phyloP scores from a whole-genome alignment of 306 rosid species.

The Dryas alaskensis region DNA sequence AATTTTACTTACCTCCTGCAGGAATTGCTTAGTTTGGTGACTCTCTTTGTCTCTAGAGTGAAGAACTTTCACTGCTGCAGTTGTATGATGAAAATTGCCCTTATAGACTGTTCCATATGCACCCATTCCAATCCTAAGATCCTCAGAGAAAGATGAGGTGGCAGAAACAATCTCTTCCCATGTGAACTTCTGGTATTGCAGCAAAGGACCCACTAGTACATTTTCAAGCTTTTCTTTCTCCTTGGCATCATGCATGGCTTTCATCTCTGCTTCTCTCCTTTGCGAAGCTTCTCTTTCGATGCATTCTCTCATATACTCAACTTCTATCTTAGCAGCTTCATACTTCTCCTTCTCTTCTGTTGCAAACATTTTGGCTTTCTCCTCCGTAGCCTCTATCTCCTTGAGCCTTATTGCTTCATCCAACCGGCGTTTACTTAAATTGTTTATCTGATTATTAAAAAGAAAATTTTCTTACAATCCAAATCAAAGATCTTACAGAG shows the following conservation, averaged over 20 bases:
- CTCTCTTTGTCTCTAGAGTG: constrained; percentile 41
- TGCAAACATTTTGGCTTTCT: constrained; percentile 48
- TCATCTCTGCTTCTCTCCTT: constrained; percentile 65
- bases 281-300: constrained; percentile 69
- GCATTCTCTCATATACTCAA: constrained; percentile 48
- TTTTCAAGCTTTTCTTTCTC: constrained; percentile 69
- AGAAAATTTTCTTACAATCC: constrained; percentile 23
- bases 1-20: constrained; percentile 65
- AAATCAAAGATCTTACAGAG: neutral
- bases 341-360: constrained; percentile 53
- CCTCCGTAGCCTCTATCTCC: constrained; percentile 57
- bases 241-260: constrained; percentile 53
- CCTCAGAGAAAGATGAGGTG: constrained; percentile 84
- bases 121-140: constrained; percentile 79
- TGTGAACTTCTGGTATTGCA: constrained; percentile 50
- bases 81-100: constrained; percentile 82
- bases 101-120: constrained; percentile 77
- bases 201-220: constrained; percentile 60
- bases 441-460: constrained; percentile 50
- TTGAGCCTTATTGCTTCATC: constrained; percentile 63
- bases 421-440: constrained; percentile 46
- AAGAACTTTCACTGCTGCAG: constrained; percentile 90
- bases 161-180: constrained; percentile 89
- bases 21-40: constrained; percentile 61
- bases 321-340: constrained; percentile 63